Evolutionary conservation across 225 moss, liverwort and hornwort genomes (phyloP), one percentile per base, ranked within the genome.

Genomic region (Antitrichia curtipendula): DNA sequence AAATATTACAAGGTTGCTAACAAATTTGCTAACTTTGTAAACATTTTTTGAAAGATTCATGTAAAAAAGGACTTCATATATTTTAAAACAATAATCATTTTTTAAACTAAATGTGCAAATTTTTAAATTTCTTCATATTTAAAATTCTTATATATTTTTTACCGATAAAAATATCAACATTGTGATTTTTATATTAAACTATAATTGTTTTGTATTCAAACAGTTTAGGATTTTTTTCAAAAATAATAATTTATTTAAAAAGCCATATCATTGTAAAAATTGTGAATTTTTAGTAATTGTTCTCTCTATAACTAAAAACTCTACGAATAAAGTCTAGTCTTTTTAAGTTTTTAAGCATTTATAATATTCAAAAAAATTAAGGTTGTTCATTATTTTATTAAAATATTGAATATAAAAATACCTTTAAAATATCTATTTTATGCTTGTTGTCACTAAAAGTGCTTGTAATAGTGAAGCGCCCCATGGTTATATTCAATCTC

Each of bases 171-270:
- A 22, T 40, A 69, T 40, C 13, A 69, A 40, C 2, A 69, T 7
- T 23, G 8, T 21, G 7, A 23, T 40, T 13, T 69, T 38, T 40
- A 69, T 4, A 24, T 22, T 13, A 69, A 69, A 38, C 7, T 21
- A 21, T 66, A 2, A 66, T n/a, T 66, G 22, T 22, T 22, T 38
- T 68, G 7, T n/a, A 38, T 38, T 68, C 2, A 0, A 22, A 38
- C 38, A 7, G 1, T 38, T 38, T 22, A 3, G 0, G 0, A 22
- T 12, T 68, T 11, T 11, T 38, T 22, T 12, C 4, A 3, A 21
- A 21, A 22, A 38, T 11, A 13, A 2, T 1, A 38, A 22, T 23
- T 38, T 38, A 38, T 38, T 38, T 7, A 12, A 38, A 22, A 22
- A 22, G 2, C 22, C 1, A 12, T 7, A 22, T 7, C 6, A 22